phyloP scores from a whole-genome alignment of 192 early-diverging fungal genomes.

The Podila clonocystis region DNA sequence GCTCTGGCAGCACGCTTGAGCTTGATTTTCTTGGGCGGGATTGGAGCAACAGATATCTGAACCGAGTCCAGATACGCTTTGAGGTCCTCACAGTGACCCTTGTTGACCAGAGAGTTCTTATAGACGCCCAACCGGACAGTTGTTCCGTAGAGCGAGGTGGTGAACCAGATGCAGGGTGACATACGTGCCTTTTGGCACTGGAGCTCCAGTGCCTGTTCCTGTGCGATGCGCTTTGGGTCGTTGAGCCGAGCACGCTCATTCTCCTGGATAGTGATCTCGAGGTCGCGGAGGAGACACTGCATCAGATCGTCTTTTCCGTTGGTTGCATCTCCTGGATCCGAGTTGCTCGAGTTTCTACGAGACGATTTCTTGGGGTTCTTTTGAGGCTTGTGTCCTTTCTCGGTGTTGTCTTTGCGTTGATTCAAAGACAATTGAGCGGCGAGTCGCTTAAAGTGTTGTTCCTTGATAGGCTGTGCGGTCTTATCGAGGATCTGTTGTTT shows the following conservation, averaged over 20 bases:
- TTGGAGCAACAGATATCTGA: background rate
- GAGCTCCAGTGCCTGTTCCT: slow-evolving; percentile 2
- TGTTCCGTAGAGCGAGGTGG: background rate
- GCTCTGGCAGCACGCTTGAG: slow-evolving; percentile 14
- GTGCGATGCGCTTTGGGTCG: background rate
- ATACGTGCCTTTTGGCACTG: background rate
- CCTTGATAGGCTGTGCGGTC: slow-evolving; percentile 32
- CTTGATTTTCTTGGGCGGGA: slow-evolving; percentile 7
- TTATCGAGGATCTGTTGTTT: slow-evolving; percentile 44
- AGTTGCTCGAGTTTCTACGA: slow-evolving; percentile 14
- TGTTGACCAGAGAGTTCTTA: slow-evolving; percentile 21
- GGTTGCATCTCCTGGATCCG: slow-evolving; percentile 11
- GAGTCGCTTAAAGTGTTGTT: slow-evolving; percentile 52
- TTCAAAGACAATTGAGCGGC: slow-evolving; percentile 19
- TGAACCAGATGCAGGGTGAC: slow-evolving; percentile 49
- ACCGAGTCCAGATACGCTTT: background rate
- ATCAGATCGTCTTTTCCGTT: slow-evolving; percentile 10
- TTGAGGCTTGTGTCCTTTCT: no score
- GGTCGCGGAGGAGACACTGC: background rate
- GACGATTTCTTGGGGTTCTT: no score
- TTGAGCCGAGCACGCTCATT: background rate
- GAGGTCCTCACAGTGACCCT: background rate
- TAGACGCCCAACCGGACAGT: slow-evolving; percentile 53
- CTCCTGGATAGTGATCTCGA: slow-evolving; percentile 10
- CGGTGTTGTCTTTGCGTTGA: background rate